These are phyloP conservation scores for Aeschynomene evenia DNA, from an alignment of 306 rosid genomes.

Conservation along the genomic window DNA sequence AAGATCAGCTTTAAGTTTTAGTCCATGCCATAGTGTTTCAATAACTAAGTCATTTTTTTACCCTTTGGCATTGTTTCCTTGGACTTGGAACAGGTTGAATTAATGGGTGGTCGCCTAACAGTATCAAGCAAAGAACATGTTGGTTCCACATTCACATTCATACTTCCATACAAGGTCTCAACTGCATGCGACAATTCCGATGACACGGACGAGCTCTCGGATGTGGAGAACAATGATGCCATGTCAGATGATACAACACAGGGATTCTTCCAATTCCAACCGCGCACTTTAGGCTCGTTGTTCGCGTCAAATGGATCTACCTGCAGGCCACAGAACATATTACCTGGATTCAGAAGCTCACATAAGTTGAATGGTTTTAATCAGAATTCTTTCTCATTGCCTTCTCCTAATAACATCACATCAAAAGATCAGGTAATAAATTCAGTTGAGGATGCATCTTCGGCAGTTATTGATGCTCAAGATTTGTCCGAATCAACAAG, in stretches of 20 bases:
- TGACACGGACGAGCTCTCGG: constrained; percentile 73
- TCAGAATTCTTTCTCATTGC: constrained; percentile 38
- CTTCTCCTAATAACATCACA: constrained; percentile 15
- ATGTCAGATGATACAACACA: constrained; percentile 55
- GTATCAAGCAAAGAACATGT: constrained; percentile 74
- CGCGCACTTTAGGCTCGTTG: constrained; percentile 79
- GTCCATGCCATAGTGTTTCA: too few relatives aligned
- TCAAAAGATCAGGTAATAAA: constrained; percentile 38
- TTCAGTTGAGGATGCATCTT: constrained; percentile 48
- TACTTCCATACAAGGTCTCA: constrained; percentile 84
- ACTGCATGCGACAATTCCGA: constrained; percentile 53
- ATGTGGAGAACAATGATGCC: constrained; percentile 52
- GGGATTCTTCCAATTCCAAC: constrained; percentile 87
- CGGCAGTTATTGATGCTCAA: constrained; percentile 36
- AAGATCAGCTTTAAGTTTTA: too few relatives aligned
- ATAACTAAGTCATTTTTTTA: background rate
- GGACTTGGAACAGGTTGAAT: constrained; percentile 69
- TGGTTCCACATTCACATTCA: constrained; percentile 91
- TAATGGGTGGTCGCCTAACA: constrained; percentile 90
- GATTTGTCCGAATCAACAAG: constrained; percentile 46
- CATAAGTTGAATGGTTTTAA: constrained; percentile 56
- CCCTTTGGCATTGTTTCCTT: constrained; percentile 7
- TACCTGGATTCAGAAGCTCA: constrained; percentile 47
- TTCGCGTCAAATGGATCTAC: constrained; percentile 67
- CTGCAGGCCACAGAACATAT: constrained; percentile 48